Evolutionary conservation across 208 protist genomes (phyloP), one percentile per base, ranked within the genome.

Genomic region (Trypanosoma conorhini): DNA sequence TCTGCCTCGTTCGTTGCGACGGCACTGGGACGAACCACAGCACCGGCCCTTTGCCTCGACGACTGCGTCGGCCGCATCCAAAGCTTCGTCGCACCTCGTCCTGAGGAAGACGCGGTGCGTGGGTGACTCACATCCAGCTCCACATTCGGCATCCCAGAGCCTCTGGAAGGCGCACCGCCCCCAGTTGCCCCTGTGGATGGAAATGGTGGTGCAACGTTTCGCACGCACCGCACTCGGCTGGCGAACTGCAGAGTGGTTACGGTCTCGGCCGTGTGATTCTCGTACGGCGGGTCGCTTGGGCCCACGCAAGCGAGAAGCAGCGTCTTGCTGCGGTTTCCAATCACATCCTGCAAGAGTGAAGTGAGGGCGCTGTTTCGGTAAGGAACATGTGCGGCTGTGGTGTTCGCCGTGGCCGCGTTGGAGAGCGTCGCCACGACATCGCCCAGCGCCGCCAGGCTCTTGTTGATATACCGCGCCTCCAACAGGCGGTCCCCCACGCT

Each of bases 321-420:
- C 7, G 88, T 92, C 70, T 88, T 88, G n/a, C 77, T 78, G 44
- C 77, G 74, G n/a, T 70, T 81, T 12, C 82, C 85, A 30, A 82
- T 65, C 9, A 66, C 76, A 62, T 79, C 72, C 35, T 69, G 61
- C 61, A 94, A 35, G 7, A 93, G 56, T n/a, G 30, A 30, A n/a
- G 91, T 95, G n/a, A 96, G 87, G 60, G 90, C 91, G 70, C 79
- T 89, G 57, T 90, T 88, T 4, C 91, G 68, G 67, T 91, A 93
- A 13, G 89, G 89, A 26, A 96, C 68, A 68, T 83, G 64, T 21
- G 44, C 38, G 0, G 56, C 55, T 26, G 46, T 33, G 35, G 56
- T 54, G 35, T 52, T 56, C 56, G 21, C 68, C 7, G 13, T 15
- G 44, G 33, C 17, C 22, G 30, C 24, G 62, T 66, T 59, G 17